Evolutionary conservation across 495 filamentous ascomycete species (phyloP), one percentile per base, ranked within the genome.

Genomic region (Rostrohypoxylon terebratum): DNA sequence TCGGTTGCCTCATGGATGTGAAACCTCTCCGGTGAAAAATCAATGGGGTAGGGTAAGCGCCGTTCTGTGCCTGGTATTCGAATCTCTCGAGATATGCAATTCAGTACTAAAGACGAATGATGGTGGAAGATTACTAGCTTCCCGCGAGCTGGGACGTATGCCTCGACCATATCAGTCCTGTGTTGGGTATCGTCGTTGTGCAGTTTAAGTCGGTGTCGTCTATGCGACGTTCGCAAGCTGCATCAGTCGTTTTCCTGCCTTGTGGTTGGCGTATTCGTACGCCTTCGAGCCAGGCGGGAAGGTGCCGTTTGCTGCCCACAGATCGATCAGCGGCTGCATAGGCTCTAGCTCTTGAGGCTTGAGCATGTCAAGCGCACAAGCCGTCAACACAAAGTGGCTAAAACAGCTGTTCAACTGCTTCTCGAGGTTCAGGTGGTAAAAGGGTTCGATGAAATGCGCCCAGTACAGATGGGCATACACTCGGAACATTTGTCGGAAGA

Each of bases 401-500:
- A 97, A 98, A 81, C 93, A 96, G 79, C 93, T 96, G 86, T 98
- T 98, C 58, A 98, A 87, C 73, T 93, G 90, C 82, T 93, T 92
- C 75, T 93, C 90, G 59, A 91, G 87, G 81, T 90, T 92, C 63
- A 94, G 86, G 74, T 95, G 91, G 83, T 92, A 95, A 81, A 93
- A 93, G 9, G 92, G 92, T 57, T 93, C 90, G 61, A 90, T 76
- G 83, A 91, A 95, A 82, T 95, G 92, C 7, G 89, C 88, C 84
- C 93, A 93, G 83, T 95, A 95, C 28, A 95, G 85, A 81, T 98
- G 94, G 36, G 93, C 91, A 73, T 98, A 98, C 79, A 94, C 93
- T 40, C 94, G 93, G 86, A 97, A 96, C 91, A 98, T 98, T 82
- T 98, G 94, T 71, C 94, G 90, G 86, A 94, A 96, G 74, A 97